These are phyloP conservation scores for Claviceps digitariae DNA, from an alignment of 2,329 filamentous ascomycete species.

Conservation along the genomic window DNA sequence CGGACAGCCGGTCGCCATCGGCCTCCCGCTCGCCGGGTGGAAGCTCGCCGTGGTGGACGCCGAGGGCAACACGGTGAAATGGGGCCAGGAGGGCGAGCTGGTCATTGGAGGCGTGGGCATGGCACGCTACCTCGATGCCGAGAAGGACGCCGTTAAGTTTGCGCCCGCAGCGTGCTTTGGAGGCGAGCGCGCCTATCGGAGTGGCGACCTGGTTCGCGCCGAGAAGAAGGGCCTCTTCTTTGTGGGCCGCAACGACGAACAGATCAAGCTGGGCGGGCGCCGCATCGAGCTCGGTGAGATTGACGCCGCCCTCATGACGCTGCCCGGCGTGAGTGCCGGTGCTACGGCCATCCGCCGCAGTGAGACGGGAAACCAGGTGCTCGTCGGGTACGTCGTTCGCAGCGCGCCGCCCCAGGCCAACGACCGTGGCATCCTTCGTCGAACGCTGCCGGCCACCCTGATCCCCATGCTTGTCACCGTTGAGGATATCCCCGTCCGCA, in stretches of 20 bases:
- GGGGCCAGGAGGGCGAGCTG: constrained; percentile 14
- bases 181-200: constrained; percentile 13
- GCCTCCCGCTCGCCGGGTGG: constrained; percentile 11
- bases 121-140: constrained; percentile 11
- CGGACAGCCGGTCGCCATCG: constrained; percentile 10
- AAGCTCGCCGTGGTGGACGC: constrained; percentile 17
- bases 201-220: constrained; percentile 13
- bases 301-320: constrained; percentile 11
- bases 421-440: constrained; percentile 5
- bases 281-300: constrained; percentile 16
- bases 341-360: constrained; percentile 10
- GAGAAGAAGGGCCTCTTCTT: constrained; percentile 11
- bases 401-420: neutral
- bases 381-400: constrained; percentile 11
- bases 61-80: constrained; percentile 29
- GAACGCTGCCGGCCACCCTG: constrained; percentile 8
- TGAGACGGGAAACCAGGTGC: constrained; percentile 10
- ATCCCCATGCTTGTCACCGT: constrained; percentile 11
- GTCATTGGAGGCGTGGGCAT: constrained; percentile 13
- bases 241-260: constrained; percentile 15
- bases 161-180: constrained; percentile 8
- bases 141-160: constrained; percentile 11
- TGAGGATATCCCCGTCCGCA: constrained; percentile 10
- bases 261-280: constrained; percentile 17
- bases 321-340: constrained; percentile 10